Base-by-base conservation (phyloP, 768 basidiomycete species). In the Suillus clintonianus region DNA sequence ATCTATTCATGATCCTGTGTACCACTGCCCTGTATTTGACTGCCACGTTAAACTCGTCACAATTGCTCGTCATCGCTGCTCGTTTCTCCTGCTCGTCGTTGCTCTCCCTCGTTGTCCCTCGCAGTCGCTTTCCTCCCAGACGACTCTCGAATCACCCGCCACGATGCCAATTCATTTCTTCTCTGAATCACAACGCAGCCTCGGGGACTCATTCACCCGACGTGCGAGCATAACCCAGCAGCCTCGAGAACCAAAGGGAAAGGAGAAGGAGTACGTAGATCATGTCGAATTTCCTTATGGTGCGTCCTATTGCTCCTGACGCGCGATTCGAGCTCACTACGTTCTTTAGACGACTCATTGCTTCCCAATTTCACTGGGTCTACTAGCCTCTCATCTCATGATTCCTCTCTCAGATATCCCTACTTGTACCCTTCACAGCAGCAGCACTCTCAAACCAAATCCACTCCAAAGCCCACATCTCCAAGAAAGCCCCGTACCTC, bases 401-500 rank as follows among this genome's bases (percentile, higher is more conserved):
- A 67, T 4, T 64, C 43, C n/a, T 64, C 36, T 37, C 22, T 32
- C 11, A 53, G 51, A 34, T 34, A 53, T n/a, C 50, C 50, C 4
- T 51, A 51, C 17, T 51, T 51, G 50, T 51, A 50, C 22, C 36
- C 27, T 37, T 43, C 36, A 34, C 22, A n/a, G 15, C 62, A 22
- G 17, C 36, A 61, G 59, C 60, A 60, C 4, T 24, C n/a, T 45
- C 3, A 19, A 8, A 13, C 37, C 5, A 37, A 24, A 11, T 17
- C 56, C 22, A 15, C 7, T 9, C 54, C 54, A 57, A 42, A 11
- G 27, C 22, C 63, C 1, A 55, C 22, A 41, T 39, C 55, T 41
- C 64, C 63, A 60, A 80, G 77, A 67, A 77, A 70, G 37, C 70
- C 75, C 45, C 80, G 85, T 41, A 76, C 79, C 3, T 83, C 82